These are phyloP conservation scores for Trichoderma semiorbis DNA, from an alignment of 2,329 filamentous ascomycete species.

Conservation along the genomic window DNA sequence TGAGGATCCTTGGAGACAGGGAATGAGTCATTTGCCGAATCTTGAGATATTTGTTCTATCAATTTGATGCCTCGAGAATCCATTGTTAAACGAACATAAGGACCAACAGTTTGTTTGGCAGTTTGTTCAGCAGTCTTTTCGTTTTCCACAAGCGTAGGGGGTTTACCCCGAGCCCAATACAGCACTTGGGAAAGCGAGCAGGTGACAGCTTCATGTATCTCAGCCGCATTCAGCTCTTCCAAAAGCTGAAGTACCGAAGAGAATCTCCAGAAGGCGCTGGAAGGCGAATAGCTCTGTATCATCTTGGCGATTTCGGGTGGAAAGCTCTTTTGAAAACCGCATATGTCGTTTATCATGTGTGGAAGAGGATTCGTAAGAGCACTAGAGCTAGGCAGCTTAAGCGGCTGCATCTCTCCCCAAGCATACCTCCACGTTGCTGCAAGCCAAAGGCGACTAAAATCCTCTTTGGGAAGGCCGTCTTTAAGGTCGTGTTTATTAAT, in stretches of 20 bases:
- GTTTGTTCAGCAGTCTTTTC: background rate
- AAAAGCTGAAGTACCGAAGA: background rate
- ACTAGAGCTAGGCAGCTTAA: background rate
- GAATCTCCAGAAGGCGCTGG: rapidly evolving
- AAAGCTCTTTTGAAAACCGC: rapidly evolving
- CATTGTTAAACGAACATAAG: background rate
- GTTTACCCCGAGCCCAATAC: background rate
- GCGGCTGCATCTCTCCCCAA: no score
- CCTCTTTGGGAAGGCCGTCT: no score
- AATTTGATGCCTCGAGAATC: background rate
- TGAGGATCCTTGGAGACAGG: rapidly evolving
- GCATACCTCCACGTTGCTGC: no score
- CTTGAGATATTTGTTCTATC: background rate
- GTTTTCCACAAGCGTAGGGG: background rate
- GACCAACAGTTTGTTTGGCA: background rate
- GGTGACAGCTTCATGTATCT: background rate
- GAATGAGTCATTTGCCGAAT: background rate
- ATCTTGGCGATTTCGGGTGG: background rate
- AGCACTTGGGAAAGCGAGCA: background rate
- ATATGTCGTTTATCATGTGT: background rate
- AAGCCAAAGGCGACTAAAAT: no score
- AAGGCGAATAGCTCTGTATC: background rate
- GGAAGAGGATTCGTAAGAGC: background rate
- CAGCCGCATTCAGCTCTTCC: background rate
- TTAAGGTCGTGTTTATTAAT: no score